A percentile compares a stretch with the other conserved stretches of the same genome.
Conservation (phyloP, 2,329 filamentous ascomycete species). For the Cercospora sp. region DNA sequence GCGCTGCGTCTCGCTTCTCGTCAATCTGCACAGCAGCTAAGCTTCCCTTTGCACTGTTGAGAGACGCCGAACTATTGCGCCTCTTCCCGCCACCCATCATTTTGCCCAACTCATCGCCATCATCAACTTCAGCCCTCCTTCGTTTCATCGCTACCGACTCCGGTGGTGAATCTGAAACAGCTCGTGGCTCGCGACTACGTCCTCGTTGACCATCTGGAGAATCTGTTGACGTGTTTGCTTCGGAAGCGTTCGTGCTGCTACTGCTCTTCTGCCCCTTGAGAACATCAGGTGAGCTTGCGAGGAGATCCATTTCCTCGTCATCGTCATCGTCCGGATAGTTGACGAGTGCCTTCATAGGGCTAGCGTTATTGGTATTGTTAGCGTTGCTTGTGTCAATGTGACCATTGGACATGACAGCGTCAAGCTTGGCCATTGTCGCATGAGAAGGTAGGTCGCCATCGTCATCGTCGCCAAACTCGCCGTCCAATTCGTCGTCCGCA, state of each 20-base stretch:
- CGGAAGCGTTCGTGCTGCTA: constrained; percentile 22
- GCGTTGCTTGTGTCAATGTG: constrained; percentile 36
- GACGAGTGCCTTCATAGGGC: constrained; percentile 72
- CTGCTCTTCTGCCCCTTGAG: constrained; percentile 37
- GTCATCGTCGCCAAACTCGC: constrained; percentile 49
- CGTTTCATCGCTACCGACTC: constrained; percentile 70
- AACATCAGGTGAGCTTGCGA: constrained; percentile 51
- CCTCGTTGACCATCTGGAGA: constrained; percentile 26
- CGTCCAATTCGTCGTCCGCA: constrained; percentile 81
- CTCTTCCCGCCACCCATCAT: constrained; percentile 57
- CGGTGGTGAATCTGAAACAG: constrained; percentile 38
- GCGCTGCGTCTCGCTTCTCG: constrained; percentile 16
- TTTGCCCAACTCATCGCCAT: constrained; percentile 88
- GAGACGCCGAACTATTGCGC: constrained; percentile 42
- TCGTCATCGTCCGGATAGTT: constrained; percentile 94
- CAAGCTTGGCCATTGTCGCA: constrained; percentile 12
- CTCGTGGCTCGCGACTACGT: constrained; percentile 25
- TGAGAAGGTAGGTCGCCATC: constrained; percentile 35
- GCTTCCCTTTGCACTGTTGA: constrained; percentile 29
- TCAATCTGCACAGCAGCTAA: constrained; percentile 29
- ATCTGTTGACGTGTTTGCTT: constrained; percentile 27
- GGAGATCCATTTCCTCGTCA: constrained; percentile 56
- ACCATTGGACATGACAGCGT: constrained; percentile 57
- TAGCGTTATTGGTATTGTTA: constrained; percentile 31
- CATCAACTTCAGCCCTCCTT: constrained; percentile 78